Evolutionary conservation across 176 grass and related monocot species (phyloP).

Genomic region (Rhipidocladum racemiflorum): DNA sequence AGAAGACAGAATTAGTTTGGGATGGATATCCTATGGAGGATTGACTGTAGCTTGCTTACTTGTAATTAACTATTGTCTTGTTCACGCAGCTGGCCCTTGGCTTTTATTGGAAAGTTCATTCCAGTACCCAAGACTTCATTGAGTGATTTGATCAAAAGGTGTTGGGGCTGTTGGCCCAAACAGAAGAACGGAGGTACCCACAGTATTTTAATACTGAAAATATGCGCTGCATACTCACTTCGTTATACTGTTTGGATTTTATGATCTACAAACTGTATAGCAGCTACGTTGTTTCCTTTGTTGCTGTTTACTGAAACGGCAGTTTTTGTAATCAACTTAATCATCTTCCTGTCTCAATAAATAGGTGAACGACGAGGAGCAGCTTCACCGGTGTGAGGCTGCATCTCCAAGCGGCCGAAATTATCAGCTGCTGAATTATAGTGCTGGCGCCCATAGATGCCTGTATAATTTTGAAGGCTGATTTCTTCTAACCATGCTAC

Average conservation of each 20-base stretch:
- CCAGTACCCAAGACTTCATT: constrained; percentile 64
- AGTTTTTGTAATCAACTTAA: not conserved
- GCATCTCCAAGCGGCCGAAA: not conserved
- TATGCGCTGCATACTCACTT: not conserved
- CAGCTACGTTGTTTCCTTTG: not conserved
- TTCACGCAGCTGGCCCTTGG: constrained; percentile 76
- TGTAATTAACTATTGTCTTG: constrained; percentile 21
- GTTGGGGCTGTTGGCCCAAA: constrained; percentile 43
- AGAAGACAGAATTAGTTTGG: constrained; percentile 23
- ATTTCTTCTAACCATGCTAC: constrained; percentile 42
- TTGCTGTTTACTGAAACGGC: not conserved
- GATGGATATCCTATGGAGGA: not conserved
- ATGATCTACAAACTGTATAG: not conserved
- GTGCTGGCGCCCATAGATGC: constrained; percentile 27
- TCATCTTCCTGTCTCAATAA: not conserved
- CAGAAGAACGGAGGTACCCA: constrained; percentile 35
- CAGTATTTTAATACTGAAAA: constrained; percentile 34
- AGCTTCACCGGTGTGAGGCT: constrained; percentile 32
- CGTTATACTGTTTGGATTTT: not conserved
- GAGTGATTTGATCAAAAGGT: constrained; percentile 31
- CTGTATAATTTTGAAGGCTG: constrained; percentile 12
- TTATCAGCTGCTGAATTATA: constrained; percentile 14
- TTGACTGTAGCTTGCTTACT: not conserved
- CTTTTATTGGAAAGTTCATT: constrained; percentile 70
- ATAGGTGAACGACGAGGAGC: not conserved